Conservation (phyloP, 2,329 filamentous ascomycete species). For the Botrytis galanthina region DNA sequence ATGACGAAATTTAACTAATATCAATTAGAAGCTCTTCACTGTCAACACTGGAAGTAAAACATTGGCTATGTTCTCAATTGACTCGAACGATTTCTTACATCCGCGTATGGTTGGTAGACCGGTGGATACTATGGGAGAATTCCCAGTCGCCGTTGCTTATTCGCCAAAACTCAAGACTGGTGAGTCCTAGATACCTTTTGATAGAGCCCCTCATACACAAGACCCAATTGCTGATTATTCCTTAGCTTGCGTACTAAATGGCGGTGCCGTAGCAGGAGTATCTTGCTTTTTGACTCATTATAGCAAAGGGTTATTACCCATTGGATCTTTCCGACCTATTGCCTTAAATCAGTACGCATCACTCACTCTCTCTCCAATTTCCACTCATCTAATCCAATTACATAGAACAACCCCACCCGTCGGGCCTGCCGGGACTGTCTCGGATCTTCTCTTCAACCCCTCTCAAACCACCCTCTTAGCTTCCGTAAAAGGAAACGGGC, state of each 20-base stretch:
- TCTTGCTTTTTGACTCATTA: conserved; percentile 44
- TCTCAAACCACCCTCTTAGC: conserved; percentile 52
- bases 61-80: conserved; percentile 49
- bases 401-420: conserved; percentile 53
- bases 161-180: conserved; percentile 43
- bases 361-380: neutral
- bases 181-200: neutral
- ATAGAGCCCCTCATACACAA: neutral
- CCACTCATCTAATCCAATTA: neutral
- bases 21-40: conserved; percentile 49
- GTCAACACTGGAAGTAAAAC: conserved; percentile 55
- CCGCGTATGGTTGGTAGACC: conserved; percentile 47
- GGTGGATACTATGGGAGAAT: conserved; percentile 47
- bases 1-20: neutral
- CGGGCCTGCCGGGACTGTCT: conserved; percentile 57
- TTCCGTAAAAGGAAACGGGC: conserved; percentile 58
- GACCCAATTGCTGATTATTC: neutral
- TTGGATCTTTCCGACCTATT: conserved; percentile 48
- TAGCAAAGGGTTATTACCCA: conserved; percentile 41
- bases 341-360: conserved; percentile 31
- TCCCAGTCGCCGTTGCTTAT: conserved; percentile 52
- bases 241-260: conserved; percentile 46
- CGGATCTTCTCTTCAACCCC: conserved; percentile 57
- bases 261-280: conserved; percentile 46
- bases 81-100: conserved; percentile 42